A percentile compares a stretch with the other conserved stretches of the same genome.
Evolutionary conservation across 257 asterid genomes (phyloP).

Genomic region (Paulownia fortunei): DNA sequence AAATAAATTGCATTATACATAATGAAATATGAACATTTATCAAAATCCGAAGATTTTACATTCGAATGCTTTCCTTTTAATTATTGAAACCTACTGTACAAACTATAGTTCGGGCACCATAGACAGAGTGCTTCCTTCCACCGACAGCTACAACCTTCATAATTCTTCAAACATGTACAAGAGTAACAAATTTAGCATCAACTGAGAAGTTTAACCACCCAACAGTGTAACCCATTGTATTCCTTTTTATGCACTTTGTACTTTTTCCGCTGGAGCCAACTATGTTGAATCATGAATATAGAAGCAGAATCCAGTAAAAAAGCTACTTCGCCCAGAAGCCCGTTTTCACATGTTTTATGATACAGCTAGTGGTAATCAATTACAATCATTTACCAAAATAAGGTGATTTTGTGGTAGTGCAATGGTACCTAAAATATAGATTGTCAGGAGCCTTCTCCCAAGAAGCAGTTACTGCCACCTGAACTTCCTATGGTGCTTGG

Average conservation of each 20-base stretch:
- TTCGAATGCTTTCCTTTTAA: background rate
- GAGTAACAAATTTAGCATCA: background rate
- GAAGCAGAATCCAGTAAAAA: background rate
- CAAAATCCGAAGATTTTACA: background rate
- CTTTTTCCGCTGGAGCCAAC: background rate
- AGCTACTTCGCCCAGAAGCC: background rate
- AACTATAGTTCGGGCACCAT: background rate
- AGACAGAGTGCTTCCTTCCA: background rate
- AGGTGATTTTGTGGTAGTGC: background rate
- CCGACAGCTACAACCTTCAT: constrained; percentile 15
- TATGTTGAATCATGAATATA: background rate
- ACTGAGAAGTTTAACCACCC: background rate
- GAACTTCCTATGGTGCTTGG: constrained; percentile 70
- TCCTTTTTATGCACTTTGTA: background rate
- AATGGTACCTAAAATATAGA: background rate
- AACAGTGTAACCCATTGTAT: background rate
- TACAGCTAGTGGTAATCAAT: background rate
- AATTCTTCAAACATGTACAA: constrained; percentile 12
- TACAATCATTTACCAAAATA: background rate
- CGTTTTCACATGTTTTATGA: background rate
- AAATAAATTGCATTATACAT: constrained; percentile 17
- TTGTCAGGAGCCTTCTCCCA: constrained; percentile 48
- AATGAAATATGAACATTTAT: background rate
- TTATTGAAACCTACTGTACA: constrained; percentile 17
- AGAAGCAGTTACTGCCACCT: constrained; percentile 70